Base-by-base conservation (phyloP, 192 early-diverging fungal species). In the Dimargaris xerosporica region DNA sequence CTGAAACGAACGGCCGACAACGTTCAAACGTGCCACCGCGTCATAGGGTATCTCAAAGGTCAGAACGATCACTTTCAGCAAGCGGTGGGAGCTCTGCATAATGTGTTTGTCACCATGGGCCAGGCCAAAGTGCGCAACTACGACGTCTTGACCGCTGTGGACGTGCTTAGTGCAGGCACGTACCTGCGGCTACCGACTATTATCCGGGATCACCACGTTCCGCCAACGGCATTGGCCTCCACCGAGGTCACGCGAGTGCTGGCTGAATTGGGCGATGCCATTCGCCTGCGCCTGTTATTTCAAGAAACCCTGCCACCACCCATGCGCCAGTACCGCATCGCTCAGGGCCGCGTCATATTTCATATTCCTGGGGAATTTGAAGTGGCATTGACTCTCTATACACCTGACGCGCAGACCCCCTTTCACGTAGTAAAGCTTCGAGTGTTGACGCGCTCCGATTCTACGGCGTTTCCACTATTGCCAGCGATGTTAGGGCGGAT, bases 121-220 rank as follows among this genome's bases (percentile, higher is more conserved):
- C 66, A 72, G 44, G 81, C 79, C 62, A 85, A 89, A 42, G 82
- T 87, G 63, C 79, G 87, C 29, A 86, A 83, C 73, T 91, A 82
- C 62, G 92, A 95, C 68, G 78, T 95, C 26, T 64, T 72, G 31
- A 92, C 86, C 23, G 89, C 91, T 0, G 78, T 91, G 11, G 91
- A 93, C 65, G 84, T 95, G 19, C 76, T 95, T 53, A 88, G 87
- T 5, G 86, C 85, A 5, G 89, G 92, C 44, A 78, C 80, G 25
- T 95, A 92, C 64, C 82, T 84, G 53, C 78, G 86, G 5, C 74
- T 95, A 59, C 92, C 92, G 1, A 67, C 71, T 3, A 80, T 82
- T 34, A 85, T 91, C 31, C 84, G 86, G 69, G 84, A 87, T 52
- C 69, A 75, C 11, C 67, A 68, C 45, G 69, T 88, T 31, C 77